Percentiles rank a stretch among this genome's conserved stretches.
phyloP scores from a whole-genome alignment of 495 filamentous ascomycete genomes.

The Pseudotulostoma volvatum region DNA sequence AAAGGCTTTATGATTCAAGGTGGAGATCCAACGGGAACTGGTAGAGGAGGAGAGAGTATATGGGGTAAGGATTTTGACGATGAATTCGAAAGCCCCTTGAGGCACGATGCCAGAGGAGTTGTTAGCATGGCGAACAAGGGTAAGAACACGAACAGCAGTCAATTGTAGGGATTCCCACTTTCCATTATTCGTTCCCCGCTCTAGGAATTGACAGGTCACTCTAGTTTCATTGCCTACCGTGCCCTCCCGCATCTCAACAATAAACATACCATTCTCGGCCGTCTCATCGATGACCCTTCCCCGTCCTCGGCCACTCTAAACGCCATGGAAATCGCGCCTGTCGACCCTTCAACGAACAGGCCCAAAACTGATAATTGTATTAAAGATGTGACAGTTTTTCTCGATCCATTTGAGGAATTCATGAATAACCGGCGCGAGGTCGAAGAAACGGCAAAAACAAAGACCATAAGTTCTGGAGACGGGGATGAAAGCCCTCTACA shows the following conservation, averaged over 20 bases:
- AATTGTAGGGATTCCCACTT: constrained; percentile 49
- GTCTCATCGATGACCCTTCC: constrained; percentile 62
- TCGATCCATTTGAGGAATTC: constrained; percentile 95
- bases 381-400: constrained; percentile 67
- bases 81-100: constrained; percentile 77
- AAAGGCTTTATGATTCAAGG: constrained; percentile 96
- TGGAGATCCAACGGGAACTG: constrained; percentile 53
- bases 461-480: constrained; percentile 17
- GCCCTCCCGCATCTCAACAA: constrained; percentile 68
- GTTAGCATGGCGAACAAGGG: constrained; percentile 97
- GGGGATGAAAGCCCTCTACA: constrained; percentile 27
- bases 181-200: neutral
- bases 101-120: constrained; percentile 62
- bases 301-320: constrained; percentile 40
- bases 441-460: constrained; percentile 29
- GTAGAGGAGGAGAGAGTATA: constrained; percentile 67
- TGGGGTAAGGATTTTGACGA: constrained; percentile 89
- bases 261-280: constrained; percentile 93
- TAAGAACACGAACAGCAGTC: constrained; percentile 86
- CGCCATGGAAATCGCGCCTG: constrained; percentile 54
- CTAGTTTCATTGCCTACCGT: constrained; percentile 70
- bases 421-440: constrained; percentile 30
- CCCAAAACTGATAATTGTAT: constrained; percentile 66
- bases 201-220: constrained; percentile 3
- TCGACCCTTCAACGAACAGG: constrained; percentile 46